A percentile compares a stretch with the other conserved stretches of the same genome.
Evolutionary conservation across 2,329 filamentous ascomycete species (phyloP).

Genomic region (Diaporthe nobilis): DNA sequence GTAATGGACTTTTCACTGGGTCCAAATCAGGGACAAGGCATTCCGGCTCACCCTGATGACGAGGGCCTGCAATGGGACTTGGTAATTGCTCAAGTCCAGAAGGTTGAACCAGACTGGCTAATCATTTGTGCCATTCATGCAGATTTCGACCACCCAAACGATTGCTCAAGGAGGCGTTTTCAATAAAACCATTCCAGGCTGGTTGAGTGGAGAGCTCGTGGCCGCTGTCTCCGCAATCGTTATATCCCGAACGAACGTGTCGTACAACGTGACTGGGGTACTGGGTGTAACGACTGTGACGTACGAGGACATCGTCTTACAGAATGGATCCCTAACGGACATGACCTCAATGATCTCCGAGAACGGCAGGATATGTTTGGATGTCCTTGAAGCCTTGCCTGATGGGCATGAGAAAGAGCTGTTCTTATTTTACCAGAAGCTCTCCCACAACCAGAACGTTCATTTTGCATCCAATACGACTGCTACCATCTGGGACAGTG

Average conservation of each 20-base stretch:
- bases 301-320: neutral
- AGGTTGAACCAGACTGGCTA: neutral
- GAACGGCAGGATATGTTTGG: neutral
- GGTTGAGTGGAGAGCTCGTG: neutral
- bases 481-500: constrained; percentile 39
- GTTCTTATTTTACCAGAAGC: constrained; percentile 25
- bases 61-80: constrained; percentile 53
- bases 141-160: constrained; percentile 44
- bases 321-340: constrained; percentile 5
- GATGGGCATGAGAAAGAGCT: neutral
- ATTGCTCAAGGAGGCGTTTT: constrained; percentile 45
- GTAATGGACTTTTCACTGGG: constrained; percentile 62
- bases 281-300: constrained; percentile 3
- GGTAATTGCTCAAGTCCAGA: constrained; percentile 41
- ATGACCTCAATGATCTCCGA: constrained; percentile 1
- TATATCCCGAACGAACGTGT: neutral
- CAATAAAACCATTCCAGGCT: neutral
- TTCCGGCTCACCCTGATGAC: constrained; percentile 54
- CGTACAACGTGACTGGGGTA: constrained; percentile 36
- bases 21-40: constrained; percentile 62
- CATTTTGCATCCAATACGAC: neutral
- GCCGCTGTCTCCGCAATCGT: neutral
- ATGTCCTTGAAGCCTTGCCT: neutral
- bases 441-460: constrained; percentile 12
- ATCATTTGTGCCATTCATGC: neutral